Conservation (phyloP, 2,329 filamentous ascomycete genomes). For the Microcera coccophila region DNA sequence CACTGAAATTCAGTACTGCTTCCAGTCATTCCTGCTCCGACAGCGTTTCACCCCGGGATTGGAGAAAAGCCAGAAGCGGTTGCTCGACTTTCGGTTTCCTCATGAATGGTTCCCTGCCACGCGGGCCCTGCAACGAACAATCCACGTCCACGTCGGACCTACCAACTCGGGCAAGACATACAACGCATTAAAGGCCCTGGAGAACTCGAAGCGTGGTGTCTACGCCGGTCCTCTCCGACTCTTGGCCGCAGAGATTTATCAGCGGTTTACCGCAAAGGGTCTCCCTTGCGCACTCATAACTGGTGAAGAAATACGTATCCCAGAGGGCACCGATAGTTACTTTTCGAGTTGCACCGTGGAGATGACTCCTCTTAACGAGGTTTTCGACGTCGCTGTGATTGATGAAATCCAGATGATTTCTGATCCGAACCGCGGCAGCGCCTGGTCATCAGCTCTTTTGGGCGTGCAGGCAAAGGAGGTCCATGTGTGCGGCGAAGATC, state of each 20-base stretch:
- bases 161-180: constrained; percentile 99
- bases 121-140: constrained; percentile 70
- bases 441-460: constrained; percentile 88
- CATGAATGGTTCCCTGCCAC: constrained; percentile 90
- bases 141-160: constrained; percentile 92
- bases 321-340: constrained; percentile 52
- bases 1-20: constrained; percentile 61
- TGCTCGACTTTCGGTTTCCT: constrained; percentile 84
- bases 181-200: constrained; percentile 79
- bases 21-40: constrained; percentile 62
- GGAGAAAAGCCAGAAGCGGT: constrained; percentile 55
- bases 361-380: constrained; percentile 60
- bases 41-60: constrained; percentile 54
- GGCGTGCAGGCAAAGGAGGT: constrained; percentile 84
- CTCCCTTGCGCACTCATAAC: constrained; percentile 77
- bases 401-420: constrained; percentile 99
- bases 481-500: constrained; percentile 87
- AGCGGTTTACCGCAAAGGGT: constrained; percentile 76
- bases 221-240: constrained; percentile 88
- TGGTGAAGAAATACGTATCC: constrained; percentile 79
- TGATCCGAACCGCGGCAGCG: constrained; percentile 75
- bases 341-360: constrained; percentile 91
- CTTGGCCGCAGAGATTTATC: constrained; percentile 90
- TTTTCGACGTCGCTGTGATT: constrained; percentile 85
- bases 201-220: constrained; percentile 70